Base-by-base conservation (phyloP, 768 basidiomycete genomes). In the Lactarius vividus region DNA sequence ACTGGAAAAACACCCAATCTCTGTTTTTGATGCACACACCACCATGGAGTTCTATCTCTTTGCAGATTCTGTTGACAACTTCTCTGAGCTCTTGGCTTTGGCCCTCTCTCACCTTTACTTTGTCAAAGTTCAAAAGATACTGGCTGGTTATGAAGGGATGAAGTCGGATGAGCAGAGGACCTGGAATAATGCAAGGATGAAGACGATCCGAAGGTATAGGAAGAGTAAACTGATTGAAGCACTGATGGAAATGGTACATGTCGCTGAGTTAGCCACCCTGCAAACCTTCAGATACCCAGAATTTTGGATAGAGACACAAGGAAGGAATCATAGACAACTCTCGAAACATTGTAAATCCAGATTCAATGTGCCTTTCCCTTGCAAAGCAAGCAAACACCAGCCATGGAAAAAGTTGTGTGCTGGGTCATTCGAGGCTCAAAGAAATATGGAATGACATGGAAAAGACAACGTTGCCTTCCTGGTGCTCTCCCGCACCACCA, bases 391-490 rank as follows among this genome's bases (percentile, higher is more conserved):
- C 44, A n/a, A 46, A 46, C 44, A n/a, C 44, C n/a, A 46, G 44
- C 44, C 44, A 3, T 10, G n/a, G 20, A 46, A 46, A n/a, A 46
- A 31, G 31, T 31, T 8, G 35, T 35, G 44, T 46, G 9, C 44
- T 46, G 10, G 44, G 44, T 46, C 10, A 10, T 20, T 46, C n/a
- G 8, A 9, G n/a, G n/a, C 44, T 46, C 44, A n/a, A 46, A 46
- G 44, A 46, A 46, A 46, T 46, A 46, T 46, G 44, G 44, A n/a
- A n/a, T n/a, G 44, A 46, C 10, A 46, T 58, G 28, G 70, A 73
- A n/a, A 53, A 54, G 20, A 73, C 71, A 5, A 31, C 44, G 1
- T 49, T 73, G 3, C 74, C 74, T 6, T 70, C 72, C 9, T 75
- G 74, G 74, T 55, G 74, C 8, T 46, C 42, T 29, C 70, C 58